A percentile compares a stretch with the other conserved stretches of the same genome.
These are phyloP conservation scores for Lachnellula subtilissima DNA, from an alignment of 2,329 filamentous ascomycete species.

Conservation along the genomic window DNA sequence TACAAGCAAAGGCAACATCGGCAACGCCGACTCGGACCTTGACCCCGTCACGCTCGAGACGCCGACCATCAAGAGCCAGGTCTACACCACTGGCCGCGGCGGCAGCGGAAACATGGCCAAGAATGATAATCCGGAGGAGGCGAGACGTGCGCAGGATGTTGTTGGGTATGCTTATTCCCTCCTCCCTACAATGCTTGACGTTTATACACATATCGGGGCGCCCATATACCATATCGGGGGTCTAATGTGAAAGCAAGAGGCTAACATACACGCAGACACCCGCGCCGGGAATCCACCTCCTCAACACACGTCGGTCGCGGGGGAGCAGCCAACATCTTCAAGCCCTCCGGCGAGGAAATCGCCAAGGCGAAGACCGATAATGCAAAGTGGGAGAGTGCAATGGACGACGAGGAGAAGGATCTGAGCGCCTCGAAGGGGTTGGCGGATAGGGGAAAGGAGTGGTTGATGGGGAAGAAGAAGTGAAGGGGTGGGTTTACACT, in stretches of 20 bases:
- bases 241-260: neutral
- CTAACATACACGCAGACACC: constrained; percentile 8
- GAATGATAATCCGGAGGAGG: constrained; percentile 66
- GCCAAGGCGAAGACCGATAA: constrained; percentile 30
- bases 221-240: no score
- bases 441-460: constrained; percentile 50
- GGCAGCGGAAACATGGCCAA: constrained; percentile 83
- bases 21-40: constrained; percentile 44
- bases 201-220: neutral
- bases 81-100: constrained; percentile 85
- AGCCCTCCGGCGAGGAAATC: constrained; percentile 35
- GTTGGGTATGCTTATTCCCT: constrained; percentile 50
- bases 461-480: constrained; percentile 38
- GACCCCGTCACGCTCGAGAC: constrained; percentile 67
- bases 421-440: constrained; percentile 35
- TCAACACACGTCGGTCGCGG: constrained; percentile 67
- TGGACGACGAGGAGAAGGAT: constrained; percentile 22
- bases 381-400: constrained; percentile 21
- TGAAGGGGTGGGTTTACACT: neutral
- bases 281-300: constrained; percentile 51
- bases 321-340: constrained; percentile 68
- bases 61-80: constrained; percentile 74
- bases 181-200: neutral
- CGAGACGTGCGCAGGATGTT: constrained; percentile 79
- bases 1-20: constrained; percentile 55